Base-by-base conservation (phyloP, 257 asterid species). In the Nicotiana undulata region DNA sequence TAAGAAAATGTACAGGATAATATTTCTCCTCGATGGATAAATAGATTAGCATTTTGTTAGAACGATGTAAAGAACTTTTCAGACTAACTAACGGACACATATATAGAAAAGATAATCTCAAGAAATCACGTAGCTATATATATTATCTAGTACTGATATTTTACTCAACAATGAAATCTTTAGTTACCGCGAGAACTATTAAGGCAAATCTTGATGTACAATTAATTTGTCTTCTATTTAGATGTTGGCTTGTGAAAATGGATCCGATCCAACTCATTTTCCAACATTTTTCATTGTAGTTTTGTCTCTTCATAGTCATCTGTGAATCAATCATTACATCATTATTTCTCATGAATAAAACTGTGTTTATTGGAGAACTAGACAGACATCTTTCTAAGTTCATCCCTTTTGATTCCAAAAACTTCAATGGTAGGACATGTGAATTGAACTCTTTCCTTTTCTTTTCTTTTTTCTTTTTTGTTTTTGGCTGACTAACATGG, bases 271-370 rank as follows among this genome's bases (percentile, higher is more conserved):
- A 40, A 63, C 5, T 63, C 81, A 7, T 55, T 79, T 29, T 4
- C 79, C 65, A 17, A 15, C 59, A 63, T 24, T 46, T 51, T 68
- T 26, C 65, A 58, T 34, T 17, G 15, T 74, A 67, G 31, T 75
- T 80, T 85, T 66, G 83, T 82, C 82, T 56, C 70, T 81, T 66
- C 86, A 72, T 78, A 60, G 82, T 84, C 83, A 55, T 82, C 65
- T 83, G 82, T 59, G 63, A 75, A 59, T 63, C 83, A 85, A 80
- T 80, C 68, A 80, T 76, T 66, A 67, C 49, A 67, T 82, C 53
- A 81, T 58, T 79, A 80, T 79, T 85, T 83, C 79, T 83, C 82
- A 67, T 37, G 83, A 75, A 53, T 56, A 76, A 16, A 74, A 29
- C 37, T 46, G 51, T 37, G 56, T 32, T 22, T 46, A 26, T 49